Evolutionary conservation across 2,329 filamentous ascomycete genomes (phyloP).

Genomic region (Aspergillus fischeri): DNA sequence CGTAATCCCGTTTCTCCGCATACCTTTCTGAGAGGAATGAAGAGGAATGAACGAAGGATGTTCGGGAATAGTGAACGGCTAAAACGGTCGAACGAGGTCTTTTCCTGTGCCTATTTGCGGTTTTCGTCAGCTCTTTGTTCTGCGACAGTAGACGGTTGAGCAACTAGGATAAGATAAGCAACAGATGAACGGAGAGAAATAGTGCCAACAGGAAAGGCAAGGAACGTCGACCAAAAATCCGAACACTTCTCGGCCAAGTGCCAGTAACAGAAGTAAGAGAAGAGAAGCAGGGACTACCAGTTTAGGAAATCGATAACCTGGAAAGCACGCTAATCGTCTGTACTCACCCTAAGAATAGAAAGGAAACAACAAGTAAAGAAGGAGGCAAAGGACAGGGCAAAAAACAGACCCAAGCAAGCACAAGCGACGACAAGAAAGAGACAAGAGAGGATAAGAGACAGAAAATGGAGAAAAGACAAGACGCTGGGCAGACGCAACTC

Average conservation of each 20-base stretch:
- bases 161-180: neutral
- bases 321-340: neutral
- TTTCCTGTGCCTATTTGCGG: neutral
- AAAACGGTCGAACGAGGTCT: neutral
- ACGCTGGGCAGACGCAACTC: slow-evolving; percentile 13
- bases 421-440: slow-evolving; percentile 7
- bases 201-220: neutral
- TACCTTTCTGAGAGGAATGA: neutral
- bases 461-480: slow-evolving; percentile 5
- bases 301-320: neutral
- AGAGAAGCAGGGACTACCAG: neutral
- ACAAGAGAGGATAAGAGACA: slow-evolving; percentile 9
- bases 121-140: neutral
- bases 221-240: neutral
- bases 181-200: neutral
- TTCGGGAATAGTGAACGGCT: neutral
- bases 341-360: neutral
- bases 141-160: neutral
- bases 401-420: slow-evolving; percentile 2
- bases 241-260: neutral
- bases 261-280: neutral
- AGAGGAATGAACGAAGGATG: neutral
- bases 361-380: slow-evolving; percentile 4
- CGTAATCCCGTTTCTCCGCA: neutral
- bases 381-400: slow-evolving; percentile 5